phyloP scores from a whole-genome alignment of 805 yeast genomes.

The Wickerhamomyces bovis region DNA sequence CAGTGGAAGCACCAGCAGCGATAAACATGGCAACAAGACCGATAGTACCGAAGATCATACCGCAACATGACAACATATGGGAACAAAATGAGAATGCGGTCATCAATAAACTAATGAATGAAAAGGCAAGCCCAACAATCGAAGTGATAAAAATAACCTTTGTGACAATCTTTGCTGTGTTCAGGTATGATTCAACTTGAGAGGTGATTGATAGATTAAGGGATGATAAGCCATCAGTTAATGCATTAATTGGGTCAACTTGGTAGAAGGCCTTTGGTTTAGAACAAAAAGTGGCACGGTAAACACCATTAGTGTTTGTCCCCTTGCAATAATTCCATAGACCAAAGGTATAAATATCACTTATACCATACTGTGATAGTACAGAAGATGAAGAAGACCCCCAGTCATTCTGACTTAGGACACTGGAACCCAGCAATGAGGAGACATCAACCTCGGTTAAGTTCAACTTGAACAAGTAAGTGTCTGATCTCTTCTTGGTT shows the following conservation, averaged over 20 bases:
- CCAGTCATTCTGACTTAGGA: background rate
- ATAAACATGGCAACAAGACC: slow-evolving; percentile 33
- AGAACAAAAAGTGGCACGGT: slow-evolving; percentile 43
- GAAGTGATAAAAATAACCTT: slow-evolving; percentile 55
- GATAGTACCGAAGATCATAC: slow-evolving; percentile 38
- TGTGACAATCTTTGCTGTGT: slow-evolving; percentile 40
- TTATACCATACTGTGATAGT: slow-evolving; percentile 27
- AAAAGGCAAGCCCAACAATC: slow-evolving; percentile 40
- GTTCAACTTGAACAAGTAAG: slow-evolving; percentile 42
- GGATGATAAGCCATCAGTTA: slow-evolving; percentile 20
- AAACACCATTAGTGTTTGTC: slow-evolving; percentile 10
- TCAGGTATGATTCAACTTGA: slow-evolving; percentile 40
- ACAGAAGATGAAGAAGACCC: background rate
- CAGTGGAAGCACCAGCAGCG: slow-evolving; percentile 57
- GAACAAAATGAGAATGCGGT: slow-evolving; percentile 41
- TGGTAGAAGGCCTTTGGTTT: slow-evolving; percentile 48
- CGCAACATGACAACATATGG: slow-evolving; percentile 37
- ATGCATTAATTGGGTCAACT: slow-evolving; percentile 44
- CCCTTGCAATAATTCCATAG: slow-evolving; percentile 63
- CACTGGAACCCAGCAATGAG: slow-evolving; percentile 10
- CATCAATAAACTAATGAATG: slow-evolving; percentile 37
- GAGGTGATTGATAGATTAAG: slow-evolving; percentile 42
- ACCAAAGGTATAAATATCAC: slow-evolving; percentile 48
- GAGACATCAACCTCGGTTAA: slow-evolving; percentile 23
- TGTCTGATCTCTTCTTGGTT: slow-evolving; percentile 35